Percentiles rank a stretch among this genome's conserved stretches.
phyloP scores from a whole-genome alignment of 2,329 filamentous ascomycete species.

The Bipolaris zeicola region DNA sequence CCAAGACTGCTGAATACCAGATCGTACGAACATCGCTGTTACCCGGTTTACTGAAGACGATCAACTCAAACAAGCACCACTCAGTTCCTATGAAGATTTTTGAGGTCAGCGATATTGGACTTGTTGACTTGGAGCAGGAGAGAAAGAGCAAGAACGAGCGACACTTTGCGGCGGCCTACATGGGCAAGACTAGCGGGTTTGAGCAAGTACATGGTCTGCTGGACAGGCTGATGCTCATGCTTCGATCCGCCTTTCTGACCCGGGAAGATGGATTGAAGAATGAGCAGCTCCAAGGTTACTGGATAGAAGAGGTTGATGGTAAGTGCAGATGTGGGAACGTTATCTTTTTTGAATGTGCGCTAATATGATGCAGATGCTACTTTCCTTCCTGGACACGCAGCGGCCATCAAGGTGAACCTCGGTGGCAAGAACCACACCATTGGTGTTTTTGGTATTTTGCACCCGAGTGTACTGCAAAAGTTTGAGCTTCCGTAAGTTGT shows the following conservation, averaged over 20 bases:
- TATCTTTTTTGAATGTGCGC: background rate
- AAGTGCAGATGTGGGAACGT: constrained; percentile 30
- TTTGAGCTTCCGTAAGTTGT: constrained; percentile 77
- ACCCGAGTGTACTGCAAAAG: constrained; percentile 90
- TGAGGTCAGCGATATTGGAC: constrained; percentile 87
- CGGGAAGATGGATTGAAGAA: constrained; percentile 68
- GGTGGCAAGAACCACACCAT: constrained; percentile 76
- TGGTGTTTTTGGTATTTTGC: constrained; percentile 90
- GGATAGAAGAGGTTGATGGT: constrained; percentile 90
- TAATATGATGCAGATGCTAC: constrained; percentile 66
- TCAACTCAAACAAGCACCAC: constrained; percentile 91
- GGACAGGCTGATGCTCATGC: constrained; percentile 90
- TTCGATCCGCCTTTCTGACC: constrained; percentile 79
- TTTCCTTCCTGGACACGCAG: constrained; percentile 89
- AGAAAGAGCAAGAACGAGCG: constrained; percentile 87
- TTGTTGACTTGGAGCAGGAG: constrained; percentile 83
- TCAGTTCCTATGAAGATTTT: constrained; percentile 89
- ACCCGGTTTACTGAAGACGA: constrained; percentile 88
- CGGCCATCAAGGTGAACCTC: constrained; percentile 78
- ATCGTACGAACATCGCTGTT: constrained; percentile 86
- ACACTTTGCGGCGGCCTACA: constrained; percentile 95
- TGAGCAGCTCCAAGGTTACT: constrained; percentile 74
- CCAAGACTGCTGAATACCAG: constrained; percentile 92
- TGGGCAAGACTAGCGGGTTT: constrained; percentile 92
- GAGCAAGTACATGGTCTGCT: constrained; percentile 94